Evolutionary conservation across 2,329 filamentous ascomycete species (phyloP), one percentile per base, ranked within the genome.

Genomic region (Venturiaceae sp.): DNA sequence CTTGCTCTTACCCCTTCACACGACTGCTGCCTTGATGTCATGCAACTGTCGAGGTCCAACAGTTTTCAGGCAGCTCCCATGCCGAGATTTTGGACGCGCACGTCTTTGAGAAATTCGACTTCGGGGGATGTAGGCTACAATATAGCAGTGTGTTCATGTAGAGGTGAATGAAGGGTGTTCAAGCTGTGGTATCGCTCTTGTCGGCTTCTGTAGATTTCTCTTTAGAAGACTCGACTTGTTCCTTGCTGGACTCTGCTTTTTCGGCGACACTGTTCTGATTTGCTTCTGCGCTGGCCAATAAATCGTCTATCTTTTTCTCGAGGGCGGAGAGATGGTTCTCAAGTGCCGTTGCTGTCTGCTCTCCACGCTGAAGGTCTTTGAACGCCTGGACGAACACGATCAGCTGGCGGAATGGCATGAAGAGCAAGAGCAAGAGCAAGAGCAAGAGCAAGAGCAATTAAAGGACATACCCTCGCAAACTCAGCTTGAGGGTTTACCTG

Each of bases 261-360:
- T 66, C 59, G 69, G 61, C 53, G 61, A 57, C 34, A 57, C 57
- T 50, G 65, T 54, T 13, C 66, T 70, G 66, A 3, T 75, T 71
- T 57, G 72, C 70, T 60, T 77, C 76, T 21, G 78, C 75, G 57
- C 75, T 73, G 16, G 74, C 77, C 19, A 82, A 69, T 5, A 82
- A 66, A 47, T 76, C 74, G 62, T 81, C 77, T 53, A 84, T 82
- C 67, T 79, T 80, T 58, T 72, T 73, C 65, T 84, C 81, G 57
- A 84, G 72, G 26, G 71, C 71, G 59, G 74, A 75, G 33, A 84
- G 73, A 63, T 82, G 77, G 60, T 74, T 75, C 65, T 84, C 81
- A 32, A 84, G 68, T 21, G 76, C 78, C 30, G 77, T 71, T 5
- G 81, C 81, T 33, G 80, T 79, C 60, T 72, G 73, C 68, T 84